A percentile compares a stretch with the other conserved stretches of the same genome.
Conservation (phyloP, 805 yeast genomes). For the Yamadazyma laniorum region DNA sequence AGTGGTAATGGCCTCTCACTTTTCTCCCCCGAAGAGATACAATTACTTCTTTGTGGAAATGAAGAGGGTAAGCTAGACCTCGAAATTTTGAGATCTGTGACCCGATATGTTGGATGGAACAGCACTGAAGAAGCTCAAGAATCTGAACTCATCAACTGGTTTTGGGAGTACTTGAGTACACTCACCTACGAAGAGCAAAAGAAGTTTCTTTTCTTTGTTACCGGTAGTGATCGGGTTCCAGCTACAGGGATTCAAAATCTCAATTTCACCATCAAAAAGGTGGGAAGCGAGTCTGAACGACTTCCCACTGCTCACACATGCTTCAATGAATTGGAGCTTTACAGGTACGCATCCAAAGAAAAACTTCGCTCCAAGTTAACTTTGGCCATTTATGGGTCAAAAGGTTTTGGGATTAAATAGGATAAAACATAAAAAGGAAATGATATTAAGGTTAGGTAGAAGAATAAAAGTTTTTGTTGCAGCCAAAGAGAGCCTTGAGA, state of each 20-base stretch:
- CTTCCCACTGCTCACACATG: constrained; percentile 92
- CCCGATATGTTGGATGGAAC: constrained; percentile 60
- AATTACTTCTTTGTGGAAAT: constrained; percentile 73
- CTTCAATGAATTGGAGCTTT: constrained; percentile 83
- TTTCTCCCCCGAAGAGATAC: constrained; percentile 80
- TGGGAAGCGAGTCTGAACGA: constrained; percentile 50
- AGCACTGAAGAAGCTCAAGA: constrained; percentile 29
- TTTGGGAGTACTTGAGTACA: constrained; percentile 74
- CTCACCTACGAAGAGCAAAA: constrained; percentile 51
- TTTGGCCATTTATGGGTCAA: constrained; percentile 73
- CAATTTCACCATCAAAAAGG: constrained; percentile 49
- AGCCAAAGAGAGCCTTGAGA: background rate
- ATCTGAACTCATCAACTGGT: constrained; percentile 60
- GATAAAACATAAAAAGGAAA: no score
- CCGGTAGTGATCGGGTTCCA: constrained; percentile 90
- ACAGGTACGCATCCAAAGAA: constrained; percentile 57
- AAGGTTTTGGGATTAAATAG: constrained; percentile 80
- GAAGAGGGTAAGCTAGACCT: constrained; percentile 66
- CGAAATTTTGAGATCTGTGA: constrained; percentile 62
- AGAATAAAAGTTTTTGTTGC: background rate
- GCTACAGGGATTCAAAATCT: constrained; percentile 85
- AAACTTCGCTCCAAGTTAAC: constrained; percentile 56
- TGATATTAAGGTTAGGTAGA: constrained; percentile 1
- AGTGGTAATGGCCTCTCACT: constrained; percentile 79
- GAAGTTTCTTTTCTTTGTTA: constrained; percentile 68